Base-by-base conservation (phyloP, 345 rosid genomes). In the Salix exigua region DNA sequence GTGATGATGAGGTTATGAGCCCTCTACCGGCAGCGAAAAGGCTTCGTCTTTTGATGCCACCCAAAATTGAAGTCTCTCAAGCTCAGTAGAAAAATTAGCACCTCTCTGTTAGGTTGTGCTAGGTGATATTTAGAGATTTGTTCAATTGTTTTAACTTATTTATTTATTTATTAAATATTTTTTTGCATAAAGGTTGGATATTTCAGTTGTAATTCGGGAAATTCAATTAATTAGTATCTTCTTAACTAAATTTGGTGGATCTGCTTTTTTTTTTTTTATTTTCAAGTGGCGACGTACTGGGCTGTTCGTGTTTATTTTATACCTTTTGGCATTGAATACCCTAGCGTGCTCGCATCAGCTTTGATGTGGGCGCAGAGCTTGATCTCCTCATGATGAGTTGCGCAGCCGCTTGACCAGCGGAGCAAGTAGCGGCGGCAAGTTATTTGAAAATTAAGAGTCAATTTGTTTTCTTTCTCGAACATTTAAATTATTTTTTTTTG, bases 1-100 rank as follows among this genome's bases (percentile, higher is more conserved):
- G 77, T 14, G 80, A 82, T 3, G 85, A 82, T 30, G 85, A 82
- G 33, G 85, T 82, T 33, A 77, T 75, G 80, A 82, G 85, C 72
- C 82, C 82, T 1, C 65, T 13, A 38, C 85, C 82, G 62, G 68
- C 82, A 25, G 68, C 68, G 21, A 82, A 79, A 44, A 79, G 65
- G 72, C 78, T 70, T 18, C 85, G 80, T 14, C 1, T 75, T 10
- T 58, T 51, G 11, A 19, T 60, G 73, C 67, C 73, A 0, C 62
- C 73, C 19, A 73, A 31, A 37, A 23, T 61, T 16, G 76, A 72
- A 78, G 61, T n/a, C 26, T 19, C 71, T 33, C 68, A 66, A 14
- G 17, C 53, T 51, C 26, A 28, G 67, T 51, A 42, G 66, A n/a
- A 28, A 40, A 35, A 28, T 31, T 42, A 30, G 66, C 17, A 50